Evolutionary conservation across 1,284 basidiomycete genomes (phyloP), one percentile per base, ranked within the genome.

Genomic region (Rhodotorula glutinis): DNA sequence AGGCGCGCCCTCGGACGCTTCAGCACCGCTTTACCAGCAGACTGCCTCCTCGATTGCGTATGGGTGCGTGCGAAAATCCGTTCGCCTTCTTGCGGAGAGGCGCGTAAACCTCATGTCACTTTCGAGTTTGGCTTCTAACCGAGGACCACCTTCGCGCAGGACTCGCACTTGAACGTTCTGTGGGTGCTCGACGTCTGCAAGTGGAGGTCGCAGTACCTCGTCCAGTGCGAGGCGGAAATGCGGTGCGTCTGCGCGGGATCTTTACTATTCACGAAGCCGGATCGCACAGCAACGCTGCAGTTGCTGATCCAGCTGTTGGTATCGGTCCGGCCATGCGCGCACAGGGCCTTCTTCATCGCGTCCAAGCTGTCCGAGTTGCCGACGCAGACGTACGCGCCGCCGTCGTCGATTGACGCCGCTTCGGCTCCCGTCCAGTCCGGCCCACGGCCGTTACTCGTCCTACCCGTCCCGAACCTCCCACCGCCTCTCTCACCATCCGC

Each of bases 11-110:
- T 75, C 16, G 57, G 57, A 14, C 70, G 73, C 17, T 58, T 69
- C 40, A 49, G 53, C 23, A 63, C 72, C 4, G 43, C 30, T 7
- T 63, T 75, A 1, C 72, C 73, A 0, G 57, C 69, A 11, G 72
- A 72, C 51, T 72, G 67, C 47, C 52, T 75, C 0, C 67, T 74
- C 10, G 73, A 75, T 59, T 59, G 62, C 40, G 53, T 75, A 4
- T 71, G 62, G 58, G 66, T 67, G 23, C 27, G 65, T 27, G 23
- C 23, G 11, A 9, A 43, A 10, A 43, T 17, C 41, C 53, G 21
- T 33, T 38, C 25, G n/a, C n/a, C n/a, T n/a, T n/a, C n/a, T n/a
- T n/a, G n/a, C n/a, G n/a, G n/a, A n/a, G n/a, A n/a, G n/a, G n/a
- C n/a, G n/a, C n/a, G n/a, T n/a, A n/a, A n/a, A n/a, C 23, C 13